These are phyloP conservation scores for Mantamonas sphyraenae DNA, from an alignment of 78 protist species.

Conservation along the genomic window DNA sequence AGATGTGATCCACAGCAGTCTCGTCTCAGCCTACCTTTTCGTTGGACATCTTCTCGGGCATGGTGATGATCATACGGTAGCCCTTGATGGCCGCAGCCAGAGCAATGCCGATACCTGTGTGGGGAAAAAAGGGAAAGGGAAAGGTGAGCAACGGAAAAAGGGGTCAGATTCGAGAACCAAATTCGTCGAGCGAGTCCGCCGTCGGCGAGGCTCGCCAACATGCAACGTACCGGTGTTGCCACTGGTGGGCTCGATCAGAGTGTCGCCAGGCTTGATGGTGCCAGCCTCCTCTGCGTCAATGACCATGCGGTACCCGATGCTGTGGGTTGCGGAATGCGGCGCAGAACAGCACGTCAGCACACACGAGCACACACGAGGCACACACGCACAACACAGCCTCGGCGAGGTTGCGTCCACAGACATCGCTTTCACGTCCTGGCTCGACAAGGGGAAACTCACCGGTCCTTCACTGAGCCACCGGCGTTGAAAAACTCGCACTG, in stretches of 20 bases:
- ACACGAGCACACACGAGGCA: no score
- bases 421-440: no score
- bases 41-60: slow-evolving; percentile 92
- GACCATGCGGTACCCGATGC: slow-evolving; percentile 83
- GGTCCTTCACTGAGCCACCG: slow-evolving; percentile 92
- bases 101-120: slow-evolving; percentile 78
- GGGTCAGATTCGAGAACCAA: no score
- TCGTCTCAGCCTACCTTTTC: slow-evolving; percentile 75
- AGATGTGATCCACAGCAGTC: no score
- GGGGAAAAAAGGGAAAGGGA: not conserved
- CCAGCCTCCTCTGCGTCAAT: slow-evolving; percentile 84
- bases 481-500: slow-evolving; percentile 95
- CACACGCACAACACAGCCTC: no score
- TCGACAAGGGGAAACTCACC: not conserved
- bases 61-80: slow-evolving; percentile 83
- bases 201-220: not conserved
- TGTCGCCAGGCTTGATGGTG: slow-evolving; percentile 77
- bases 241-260: slow-evolving; percentile 92
- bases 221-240: slow-evolving; percentile 86
- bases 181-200: no score
- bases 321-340: no score
- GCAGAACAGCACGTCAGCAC: no score
- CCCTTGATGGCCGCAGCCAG: slow-evolving; percentile 89
- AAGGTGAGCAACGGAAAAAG: not conserved
- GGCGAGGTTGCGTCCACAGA: no score